Percentiles rank a stretch among this genome's conserved stretches.
phyloP scores from a whole-genome alignment of 345 rosid genomes.

The Dimocarpus longan region DNA sequence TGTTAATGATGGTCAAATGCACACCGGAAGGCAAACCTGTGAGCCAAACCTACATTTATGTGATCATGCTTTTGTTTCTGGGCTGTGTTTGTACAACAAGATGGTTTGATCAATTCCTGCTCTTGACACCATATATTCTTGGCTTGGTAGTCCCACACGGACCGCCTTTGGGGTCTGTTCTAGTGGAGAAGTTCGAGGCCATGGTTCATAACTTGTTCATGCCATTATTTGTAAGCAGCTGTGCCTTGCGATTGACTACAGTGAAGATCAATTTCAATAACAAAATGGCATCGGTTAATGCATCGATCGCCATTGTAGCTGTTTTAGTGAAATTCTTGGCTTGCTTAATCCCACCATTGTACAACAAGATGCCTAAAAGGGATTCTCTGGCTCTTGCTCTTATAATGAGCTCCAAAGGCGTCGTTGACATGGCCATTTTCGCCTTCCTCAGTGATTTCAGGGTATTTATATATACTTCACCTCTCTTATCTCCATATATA shows the following conservation, averaged over 20 bases:
- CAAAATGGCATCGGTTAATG: not conserved
- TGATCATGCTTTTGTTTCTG: not conserved
- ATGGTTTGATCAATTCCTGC: not conserved
- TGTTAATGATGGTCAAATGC: not conserved
- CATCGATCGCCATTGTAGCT: slow-evolving; percentile 10
- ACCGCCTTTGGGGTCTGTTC: slow-evolving; percentile 34
- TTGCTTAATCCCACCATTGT: slow-evolving; percentile 39
- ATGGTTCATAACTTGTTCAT: slow-evolving; percentile 4
- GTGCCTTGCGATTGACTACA: slow-evolving; percentile 20
- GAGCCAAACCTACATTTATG: not conserved
- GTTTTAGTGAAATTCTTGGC: slow-evolving; percentile 36
- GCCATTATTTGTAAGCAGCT: slow-evolving; percentile 19
- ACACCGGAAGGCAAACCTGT: slow-evolving; percentile 17
- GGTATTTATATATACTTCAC: not conserved
- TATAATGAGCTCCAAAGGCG: slow-evolving; percentile 52
- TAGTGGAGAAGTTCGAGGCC: slow-evolving; percentile 28
- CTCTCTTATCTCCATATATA: too few species aligned
- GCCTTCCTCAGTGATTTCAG: slow-evolving; percentile 16
- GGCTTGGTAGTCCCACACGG: slow-evolving; percentile 29
- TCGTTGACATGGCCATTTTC: slow-evolving; percentile 39
- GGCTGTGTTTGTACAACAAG: not conserved
- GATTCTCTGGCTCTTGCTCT: slow-evolving; percentile 51
- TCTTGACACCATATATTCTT: slow-evolving; percentile 12
- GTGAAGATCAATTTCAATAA: not conserved
- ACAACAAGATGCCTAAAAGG: slow-evolving; percentile 42